These are phyloP conservation scores for Rubus idaeus DNA, from an alignment of 306 rosid genomes.

Conservation along the genomic window DNA sequence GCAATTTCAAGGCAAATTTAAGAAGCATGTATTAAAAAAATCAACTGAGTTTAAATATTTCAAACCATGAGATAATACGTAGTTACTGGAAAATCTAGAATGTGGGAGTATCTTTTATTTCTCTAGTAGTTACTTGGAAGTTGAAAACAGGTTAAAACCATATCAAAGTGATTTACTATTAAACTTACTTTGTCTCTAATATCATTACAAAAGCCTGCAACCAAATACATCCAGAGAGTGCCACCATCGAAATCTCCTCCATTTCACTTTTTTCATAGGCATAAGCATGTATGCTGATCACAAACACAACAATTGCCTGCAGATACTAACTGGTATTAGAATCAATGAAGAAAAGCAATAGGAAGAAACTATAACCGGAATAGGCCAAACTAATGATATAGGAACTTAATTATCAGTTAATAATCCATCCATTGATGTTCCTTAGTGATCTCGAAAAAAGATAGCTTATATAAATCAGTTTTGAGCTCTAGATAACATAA, in stretches of 20 bases:
- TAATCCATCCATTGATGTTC: not conserved
- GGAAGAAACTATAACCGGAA: constrained; percentile 14
- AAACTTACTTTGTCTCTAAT: constrained; percentile 92
- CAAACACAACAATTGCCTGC: constrained; percentile 87
- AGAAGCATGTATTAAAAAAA: not conserved
- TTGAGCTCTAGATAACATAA: not conserved
- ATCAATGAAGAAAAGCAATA: constrained; percentile 22
- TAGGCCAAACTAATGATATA: constrained; percentile 7
- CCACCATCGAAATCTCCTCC: constrained; percentile 95
- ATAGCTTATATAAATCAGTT: not conserved
- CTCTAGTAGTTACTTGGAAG: not conserved
- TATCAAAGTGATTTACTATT: not conserved
- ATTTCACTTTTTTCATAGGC: constrained; percentile 89
- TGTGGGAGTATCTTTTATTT: not conserved
- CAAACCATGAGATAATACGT: not conserved
- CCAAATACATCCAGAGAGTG: constrained; percentile 97
- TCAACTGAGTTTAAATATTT: not conserved
- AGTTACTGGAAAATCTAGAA: not conserved
- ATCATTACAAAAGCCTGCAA: constrained; percentile 92
- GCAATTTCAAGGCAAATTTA: constrained; percentile 11
- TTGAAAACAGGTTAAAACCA: not conserved
- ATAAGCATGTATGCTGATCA: constrained; percentile 82
- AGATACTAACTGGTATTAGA: constrained; percentile 28
- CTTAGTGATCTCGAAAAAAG: not conserved
- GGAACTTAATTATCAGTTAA: constrained; percentile 4